Base-by-base conservation (phyloP, 2,329 filamentous ascomycete genomes). In the Coniochaeta prunicola region DNA sequence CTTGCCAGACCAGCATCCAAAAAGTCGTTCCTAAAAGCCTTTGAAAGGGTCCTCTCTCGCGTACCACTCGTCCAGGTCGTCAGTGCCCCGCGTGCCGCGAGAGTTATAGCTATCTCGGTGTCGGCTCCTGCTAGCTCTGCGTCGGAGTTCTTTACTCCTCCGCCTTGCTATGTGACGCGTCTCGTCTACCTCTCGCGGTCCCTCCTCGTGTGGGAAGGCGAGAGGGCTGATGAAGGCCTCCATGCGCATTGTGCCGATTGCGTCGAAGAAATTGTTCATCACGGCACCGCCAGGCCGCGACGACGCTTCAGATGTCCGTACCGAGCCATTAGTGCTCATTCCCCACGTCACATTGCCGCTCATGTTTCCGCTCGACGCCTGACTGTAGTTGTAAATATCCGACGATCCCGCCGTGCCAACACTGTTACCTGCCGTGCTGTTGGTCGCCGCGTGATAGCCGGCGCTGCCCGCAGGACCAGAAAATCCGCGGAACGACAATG, bases 151-250 rank as follows among this genome's bases (percentile, higher is more conserved):
- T 67, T 84, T 84, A 70, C 80, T 85, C 36, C 81, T 74, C 59
- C 81, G 72, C 10, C 82, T 75, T 4, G 76, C 74, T 5, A 74
- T 70, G 53, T 77, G 75, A 56, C 75, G 73, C 61, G 77, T 73
- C 62, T 84, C 80, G 26, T 82, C 80, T 24, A 75, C 70, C 62
- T 82, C 80, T 58, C 80, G 76, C 0, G 76, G 74, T 45, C 75
- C 71, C 13, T 81, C 78, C 13, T 76, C 74, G 45, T 75, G 74
- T 2, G 75, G 75, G 61, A 79, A 76, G 1, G 81, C 76, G 12
- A 87, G 70, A 0, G 85, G 85, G 65, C 79, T 85, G 64, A 99
- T 96, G 71, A 97, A 99, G 0, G 94, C 94, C 72, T 97, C 93
- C 93, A 99, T 97, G 30, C 94, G 86, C 53, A 97, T 86, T 1